These are phyloP conservation scores for Colletotrichum plurivorum DNA, from an alignment of 2,329 filamentous ascomycete species.

Conservation along the genomic window DNA sequence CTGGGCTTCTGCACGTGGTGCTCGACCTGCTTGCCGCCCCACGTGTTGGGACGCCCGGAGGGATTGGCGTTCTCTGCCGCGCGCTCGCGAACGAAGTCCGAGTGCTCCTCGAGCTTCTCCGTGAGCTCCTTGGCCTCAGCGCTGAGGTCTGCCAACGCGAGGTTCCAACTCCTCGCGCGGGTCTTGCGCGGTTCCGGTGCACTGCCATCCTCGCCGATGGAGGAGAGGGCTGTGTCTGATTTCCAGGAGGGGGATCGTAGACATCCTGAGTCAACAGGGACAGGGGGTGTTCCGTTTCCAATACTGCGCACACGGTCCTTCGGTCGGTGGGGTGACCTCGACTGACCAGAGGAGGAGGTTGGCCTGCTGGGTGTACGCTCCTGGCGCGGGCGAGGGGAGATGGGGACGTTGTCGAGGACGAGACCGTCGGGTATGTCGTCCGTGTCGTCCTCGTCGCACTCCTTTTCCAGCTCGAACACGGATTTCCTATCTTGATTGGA, in stretches of 20 bases:
- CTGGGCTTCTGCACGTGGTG: slow-evolving; percentile 61
- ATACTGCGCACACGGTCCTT: slow-evolving; percentile 69
- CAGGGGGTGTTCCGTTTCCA: slow-evolving; percentile 75
- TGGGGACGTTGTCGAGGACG: slow-evolving; percentile 85
- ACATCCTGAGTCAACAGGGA: slow-evolving; percentile 72
- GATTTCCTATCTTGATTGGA: slow-evolving; percentile 76
- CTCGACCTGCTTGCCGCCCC: slow-evolving; percentile 46
- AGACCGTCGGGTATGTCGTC: slow-evolving; percentile 85
- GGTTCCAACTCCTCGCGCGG: slow-evolving; percentile 82
- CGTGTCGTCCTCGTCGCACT: slow-evolving; percentile 83
- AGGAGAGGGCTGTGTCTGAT: slow-evolving; percentile 57
- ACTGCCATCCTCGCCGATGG: slow-evolving; percentile 45
- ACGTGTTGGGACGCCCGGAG: slow-evolving; percentile 57
- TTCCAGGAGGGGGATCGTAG: slow-evolving; percentile 71
- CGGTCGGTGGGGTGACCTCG: slow-evolving; percentile 66
- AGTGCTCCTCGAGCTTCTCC: slow-evolving; percentile 84
- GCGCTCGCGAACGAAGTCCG: slow-evolving; percentile 59
- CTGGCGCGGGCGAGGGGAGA: slow-evolving; percentile 77
- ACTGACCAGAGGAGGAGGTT: slow-evolving; percentile 62
- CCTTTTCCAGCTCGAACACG: slow-evolving; percentile 78
- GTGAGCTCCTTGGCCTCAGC: slow-evolving; percentile 82
- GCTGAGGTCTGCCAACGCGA: slow-evolving; percentile 77
- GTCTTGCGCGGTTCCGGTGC: slow-evolving; percentile 61
- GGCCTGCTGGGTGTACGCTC: slow-evolving; percentile 69
- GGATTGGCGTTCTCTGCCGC: slow-evolving; percentile 35